Percentiles rank a stretch among this genome's conserved stretches.
Conservation (phyloP, 345 rosid genomes). For the Turnera subulata region DNA sequence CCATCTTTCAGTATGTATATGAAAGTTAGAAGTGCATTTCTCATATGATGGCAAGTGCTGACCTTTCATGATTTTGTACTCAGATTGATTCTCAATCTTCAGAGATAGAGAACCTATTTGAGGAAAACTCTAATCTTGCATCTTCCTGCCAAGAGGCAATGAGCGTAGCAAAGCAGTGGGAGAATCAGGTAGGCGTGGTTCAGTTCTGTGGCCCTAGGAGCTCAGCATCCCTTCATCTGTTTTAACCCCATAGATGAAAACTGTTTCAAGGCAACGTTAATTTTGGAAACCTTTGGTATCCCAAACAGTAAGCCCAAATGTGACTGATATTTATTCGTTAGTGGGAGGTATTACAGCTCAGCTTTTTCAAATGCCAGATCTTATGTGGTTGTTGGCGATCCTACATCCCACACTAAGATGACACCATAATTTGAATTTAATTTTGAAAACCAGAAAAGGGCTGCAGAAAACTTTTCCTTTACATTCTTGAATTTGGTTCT, state of each 20-base stretch:
- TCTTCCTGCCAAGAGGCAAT: conserved; percentile 71
- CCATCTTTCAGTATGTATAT: conserved; percentile 10
- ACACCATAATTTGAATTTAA: no score
- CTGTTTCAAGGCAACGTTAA: not conserved
- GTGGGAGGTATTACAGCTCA: no score
- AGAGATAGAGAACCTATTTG: conserved; percentile 91
- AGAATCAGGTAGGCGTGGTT: conserved; percentile 45
- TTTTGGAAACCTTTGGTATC: no score
- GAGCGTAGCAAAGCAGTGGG: conserved; percentile 67
- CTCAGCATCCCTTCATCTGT: not conserved
- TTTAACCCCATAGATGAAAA: not conserved
- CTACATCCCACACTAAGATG: no score
- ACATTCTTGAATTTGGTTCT: no score
- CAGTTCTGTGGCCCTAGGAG: conserved; percentile 14
- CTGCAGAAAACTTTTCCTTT: no score
- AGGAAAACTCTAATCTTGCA: conserved; percentile 71
- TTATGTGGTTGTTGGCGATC: no score
- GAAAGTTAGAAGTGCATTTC: conserved; percentile 6
- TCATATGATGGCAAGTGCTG: conserved; percentile 6
- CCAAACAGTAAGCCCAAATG: no score
- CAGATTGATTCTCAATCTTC: conserved; percentile 97
- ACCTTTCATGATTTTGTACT: conserved; percentile 11
- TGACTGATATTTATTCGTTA: no score
- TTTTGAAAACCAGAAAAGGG: no score
- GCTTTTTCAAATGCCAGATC: no score